A percentile compares a stretch with the other conserved stretches of the same genome.
phyloP scores from a whole-genome alignment of 352 stramenopile genomes.

The Pythium guiyangense region DNA sequence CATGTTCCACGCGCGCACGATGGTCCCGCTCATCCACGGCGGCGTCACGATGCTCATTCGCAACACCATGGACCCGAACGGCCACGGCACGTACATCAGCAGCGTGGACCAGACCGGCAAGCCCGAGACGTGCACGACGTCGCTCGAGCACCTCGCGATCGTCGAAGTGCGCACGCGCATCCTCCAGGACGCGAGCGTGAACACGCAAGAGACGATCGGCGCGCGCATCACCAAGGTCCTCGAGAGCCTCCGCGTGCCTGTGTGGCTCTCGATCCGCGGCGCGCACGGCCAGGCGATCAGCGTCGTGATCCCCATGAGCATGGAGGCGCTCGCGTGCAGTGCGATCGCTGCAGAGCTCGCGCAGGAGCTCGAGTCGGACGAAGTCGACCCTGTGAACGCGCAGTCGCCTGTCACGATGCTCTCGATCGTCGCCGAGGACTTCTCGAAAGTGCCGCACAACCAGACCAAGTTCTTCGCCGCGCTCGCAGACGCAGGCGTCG shows the following conservation, averaged over 20 bases:
- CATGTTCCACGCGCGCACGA: constrained; percentile 85
- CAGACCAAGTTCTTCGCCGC: constrained; percentile 79
- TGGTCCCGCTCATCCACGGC: constrained; percentile 78
- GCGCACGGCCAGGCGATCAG: constrained; percentile 80
- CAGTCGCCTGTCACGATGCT: constrained; percentile 79
- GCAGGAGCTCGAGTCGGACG: constrained; percentile 53
- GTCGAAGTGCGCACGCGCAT: constrained; percentile 79
- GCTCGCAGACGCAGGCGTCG: constrained; percentile 57
- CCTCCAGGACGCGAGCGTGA: constrained; percentile 56
- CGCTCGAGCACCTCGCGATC: constrained; percentile 75
- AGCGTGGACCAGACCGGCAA: constrained; percentile 47
- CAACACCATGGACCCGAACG: constrained; percentile 79
- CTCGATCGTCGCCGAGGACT: constrained; percentile 75
- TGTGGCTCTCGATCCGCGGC: constrained; percentile 79
- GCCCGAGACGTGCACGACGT: constrained; percentile 75
- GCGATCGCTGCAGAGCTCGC: constrained; percentile 60
- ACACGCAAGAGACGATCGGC: constrained; percentile 63
- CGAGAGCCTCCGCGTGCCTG: constrained; percentile 53
- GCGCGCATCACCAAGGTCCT: constrained; percentile 70
- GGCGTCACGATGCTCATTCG: constrained; percentile 82
- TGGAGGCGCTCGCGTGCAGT: constrained; percentile 24
- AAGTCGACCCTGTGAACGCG: constrained; percentile 67
- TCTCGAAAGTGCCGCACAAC: constrained; percentile 67
- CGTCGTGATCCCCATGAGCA: constrained; percentile 52
- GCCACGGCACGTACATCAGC: constrained; percentile 81